These are phyloP conservation scores for Chytriomyces confervae DNA, from an alignment of 192 early-diverging fungal species.

Conservation along the genomic window DNA sequence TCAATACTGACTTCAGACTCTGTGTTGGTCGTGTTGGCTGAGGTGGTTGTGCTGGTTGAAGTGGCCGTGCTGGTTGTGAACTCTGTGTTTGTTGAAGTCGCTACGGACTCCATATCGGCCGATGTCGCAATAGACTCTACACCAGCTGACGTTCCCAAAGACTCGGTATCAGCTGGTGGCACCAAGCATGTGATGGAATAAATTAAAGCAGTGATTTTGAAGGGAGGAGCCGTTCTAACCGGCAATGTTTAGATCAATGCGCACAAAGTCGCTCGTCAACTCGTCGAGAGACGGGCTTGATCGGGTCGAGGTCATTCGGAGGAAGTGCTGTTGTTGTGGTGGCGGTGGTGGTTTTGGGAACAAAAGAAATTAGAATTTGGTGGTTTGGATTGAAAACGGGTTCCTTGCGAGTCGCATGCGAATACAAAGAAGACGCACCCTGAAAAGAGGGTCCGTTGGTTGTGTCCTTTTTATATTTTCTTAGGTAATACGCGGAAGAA, in stretches of 20 bases:
- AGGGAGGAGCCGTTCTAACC: neutral
- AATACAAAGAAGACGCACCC: too few relatives aligned
- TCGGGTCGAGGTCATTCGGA: neutral
- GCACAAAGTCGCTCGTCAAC: neutral
- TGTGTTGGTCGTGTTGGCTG: neutral
- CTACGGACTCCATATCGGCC: too few relatives aligned
- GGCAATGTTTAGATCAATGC: neutral
- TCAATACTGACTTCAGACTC: neutral
- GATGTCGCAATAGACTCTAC: too few relatives aligned
- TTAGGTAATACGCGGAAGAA: neutral
- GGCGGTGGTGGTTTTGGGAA: neutral
- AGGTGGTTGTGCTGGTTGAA: neutral
- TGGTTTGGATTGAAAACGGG: neutral
- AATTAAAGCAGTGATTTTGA: neutral
- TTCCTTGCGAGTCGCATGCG: too few relatives aligned
- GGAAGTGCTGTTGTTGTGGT: neutral
- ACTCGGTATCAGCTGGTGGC: too few relatives aligned
- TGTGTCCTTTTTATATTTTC: neutral
- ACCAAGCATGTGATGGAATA: neutral
- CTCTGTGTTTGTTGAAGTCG: neutral
- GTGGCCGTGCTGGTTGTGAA: neutral
- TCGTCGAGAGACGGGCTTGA: neutral
- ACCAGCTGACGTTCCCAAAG: too few relatives aligned
- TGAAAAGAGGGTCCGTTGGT: neutral
- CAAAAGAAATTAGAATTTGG: neutral